Base-by-base conservation (phyloP, 2,329 filamentous ascomycete genomes). In the Microdochium nivale region DNA sequence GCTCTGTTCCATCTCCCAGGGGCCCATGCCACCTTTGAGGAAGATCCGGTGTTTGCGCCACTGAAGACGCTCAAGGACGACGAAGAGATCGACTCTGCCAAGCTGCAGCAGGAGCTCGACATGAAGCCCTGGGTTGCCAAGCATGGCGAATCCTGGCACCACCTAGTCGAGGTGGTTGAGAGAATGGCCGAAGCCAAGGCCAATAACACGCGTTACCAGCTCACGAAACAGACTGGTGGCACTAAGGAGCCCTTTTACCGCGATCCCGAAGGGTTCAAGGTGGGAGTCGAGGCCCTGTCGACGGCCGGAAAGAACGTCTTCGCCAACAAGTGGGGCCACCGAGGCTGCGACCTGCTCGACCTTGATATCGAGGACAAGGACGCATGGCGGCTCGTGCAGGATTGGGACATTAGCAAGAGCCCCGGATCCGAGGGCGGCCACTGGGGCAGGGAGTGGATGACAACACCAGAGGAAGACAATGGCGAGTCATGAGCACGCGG, bases 161-260 rank as follows among this genome's bases (percentile, higher is more conserved):
- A 65, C 44, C 59, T 70, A 21, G 57, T 70, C 24, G 67, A 62
- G 27, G 56, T 66, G 11, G 64, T 61, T 11, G 56, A 54, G 8
- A 60, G 63, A 48, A 66, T 67, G 64, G 61, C 63, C 52, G 59
- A 59, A 13, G 30, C 58, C 51, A 65, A 65, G 54, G 58, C 56
- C 3, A 25, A 56, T 16, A 73, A 72, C 55, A 62, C 56, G 3
- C 74, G 71, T 70, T 71, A 74, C 54, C 59, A 57, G 1, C 40
- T 44, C 40, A 44, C 40, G 19, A 58, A 62, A n/a, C 73, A 75
- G 54, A 57, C 55, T 0, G 72, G 72, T 7, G 73, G 73, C 1
- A 49, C 65, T 19, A 69, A 66, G 10, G 73, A 76, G 51, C 71
- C 73, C 1, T 75, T 68, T 56, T 72, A 73, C 58, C 60, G 67